phyloP scores from a whole-genome alignment of 305 asterid genomes.

The Fraxinus baroniana region DNA sequence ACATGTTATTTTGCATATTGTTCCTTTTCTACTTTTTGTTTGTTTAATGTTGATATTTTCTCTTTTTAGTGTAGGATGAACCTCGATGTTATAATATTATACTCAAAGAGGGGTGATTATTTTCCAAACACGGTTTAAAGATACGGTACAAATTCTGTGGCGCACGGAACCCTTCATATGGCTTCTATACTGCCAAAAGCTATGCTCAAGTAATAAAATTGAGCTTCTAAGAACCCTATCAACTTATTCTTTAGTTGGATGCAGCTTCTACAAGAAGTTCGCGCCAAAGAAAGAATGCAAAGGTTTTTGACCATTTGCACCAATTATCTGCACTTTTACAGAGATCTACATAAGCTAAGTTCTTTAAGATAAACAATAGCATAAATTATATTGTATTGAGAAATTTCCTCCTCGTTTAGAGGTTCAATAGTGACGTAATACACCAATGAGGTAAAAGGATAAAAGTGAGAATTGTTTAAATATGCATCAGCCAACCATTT shows the following conservation, averaged over 20 bases:
- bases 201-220: no score
- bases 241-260: no score
- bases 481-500: conserved; percentile 51
- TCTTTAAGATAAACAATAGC: neutral
- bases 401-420: neutral
- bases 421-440: neutral
- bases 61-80: neutral
- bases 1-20: neutral
- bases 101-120: neutral
- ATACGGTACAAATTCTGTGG: neutral
- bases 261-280: no score
- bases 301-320: no score
- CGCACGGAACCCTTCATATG: no score
- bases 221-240: no score
- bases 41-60: neutral
- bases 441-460: neutral
- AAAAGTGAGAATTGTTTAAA: neutral
- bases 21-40: neutral
- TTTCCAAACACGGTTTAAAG: neutral
- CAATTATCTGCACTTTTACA: no score
- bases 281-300: no score
- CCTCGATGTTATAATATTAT: neutral
- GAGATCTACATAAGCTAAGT: no score
- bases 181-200: no score
- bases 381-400: neutral